Conservation (phyloP, 208 protist genomes). For the Leishmania aethiopica region DNA sequence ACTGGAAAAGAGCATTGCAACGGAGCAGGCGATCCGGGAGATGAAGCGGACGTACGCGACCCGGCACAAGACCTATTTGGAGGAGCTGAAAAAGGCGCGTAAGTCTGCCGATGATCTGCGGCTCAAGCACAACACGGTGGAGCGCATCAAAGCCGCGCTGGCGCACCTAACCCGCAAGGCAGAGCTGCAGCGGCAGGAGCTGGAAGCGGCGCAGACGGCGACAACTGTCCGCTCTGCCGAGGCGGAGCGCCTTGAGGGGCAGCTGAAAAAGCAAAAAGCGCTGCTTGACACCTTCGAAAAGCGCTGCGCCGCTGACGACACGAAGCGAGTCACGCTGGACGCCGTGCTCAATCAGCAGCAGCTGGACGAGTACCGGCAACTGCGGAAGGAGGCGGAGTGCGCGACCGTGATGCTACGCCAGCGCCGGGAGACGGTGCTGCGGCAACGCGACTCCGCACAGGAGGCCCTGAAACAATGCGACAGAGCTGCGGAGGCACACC, state of each 20-base stretch:
- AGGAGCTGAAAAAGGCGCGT: conserved; percentile 71
- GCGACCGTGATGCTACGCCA: conserved; percentile 80
- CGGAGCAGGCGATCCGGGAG: conserved; percentile 71
- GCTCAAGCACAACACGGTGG: conserved; percentile 60
- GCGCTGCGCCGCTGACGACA: conserved; percentile 62
- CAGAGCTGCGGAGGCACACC: conserved; percentile 47
- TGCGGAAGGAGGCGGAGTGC: conserved; percentile 86
- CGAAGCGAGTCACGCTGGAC: conserved; percentile 35
- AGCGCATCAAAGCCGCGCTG: conserved; percentile 70
- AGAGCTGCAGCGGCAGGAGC: conserved; percentile 58
- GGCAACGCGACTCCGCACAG: conserved; percentile 62
- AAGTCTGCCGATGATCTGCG: conserved; percentile 67
- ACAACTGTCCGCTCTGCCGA: conserved; percentile 59
- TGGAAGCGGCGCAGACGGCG: conserved; percentile 50
- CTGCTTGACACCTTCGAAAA: conserved; percentile 67
- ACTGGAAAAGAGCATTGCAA: conserved; percentile 73
- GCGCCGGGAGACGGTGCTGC: conserved; percentile 66
- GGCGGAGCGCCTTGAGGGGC: conserved; percentile 59
- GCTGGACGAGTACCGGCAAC: conserved; percentile 72
- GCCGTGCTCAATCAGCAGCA: conserved; percentile 53
- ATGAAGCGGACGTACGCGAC: conserved; percentile 79
- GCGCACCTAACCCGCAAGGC: conserved; percentile 71
- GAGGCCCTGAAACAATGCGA: conserved; percentile 74
- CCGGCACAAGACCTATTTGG: conserved; percentile 80
- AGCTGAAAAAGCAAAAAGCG: conserved; percentile 68